Conservation (phyloP, 1,284 basidiomycete species). For the Ustilago curta region DNA sequence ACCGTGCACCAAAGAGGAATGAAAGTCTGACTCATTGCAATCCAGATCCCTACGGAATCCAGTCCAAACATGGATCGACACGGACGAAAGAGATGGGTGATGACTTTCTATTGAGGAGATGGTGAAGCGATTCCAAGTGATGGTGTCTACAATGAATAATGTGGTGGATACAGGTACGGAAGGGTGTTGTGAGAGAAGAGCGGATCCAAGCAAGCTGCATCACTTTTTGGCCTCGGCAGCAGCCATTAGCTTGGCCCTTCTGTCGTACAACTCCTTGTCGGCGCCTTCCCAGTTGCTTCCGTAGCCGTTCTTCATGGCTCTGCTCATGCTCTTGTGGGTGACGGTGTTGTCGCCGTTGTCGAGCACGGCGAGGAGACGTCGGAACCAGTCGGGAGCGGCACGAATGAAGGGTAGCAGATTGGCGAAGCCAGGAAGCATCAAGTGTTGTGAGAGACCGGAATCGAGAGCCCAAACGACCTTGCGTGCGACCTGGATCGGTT, state of each 20-base stretch:
- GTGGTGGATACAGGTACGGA: too few relatives aligned
- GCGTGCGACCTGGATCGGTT: slow-evolving; percentile 61
- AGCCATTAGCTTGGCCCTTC: slow-evolving; percentile 22
- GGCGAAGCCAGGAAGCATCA: slow-evolving; percentile 60
- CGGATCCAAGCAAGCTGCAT: neutral
- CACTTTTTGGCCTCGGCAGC: slow-evolving; percentile 20
- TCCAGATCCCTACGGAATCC: neutral
- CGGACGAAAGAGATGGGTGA: too few relatives aligned
- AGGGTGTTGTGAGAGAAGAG: too few relatives aligned
- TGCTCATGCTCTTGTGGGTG: slow-evolving; percentile 54
- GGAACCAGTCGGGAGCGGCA: slow-evolving; percentile 61
- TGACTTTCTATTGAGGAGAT: too few relatives aligned
- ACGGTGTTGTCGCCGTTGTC: slow-evolving; percentile 64
- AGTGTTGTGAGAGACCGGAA: slow-evolving; percentile 59
- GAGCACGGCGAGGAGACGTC: slow-evolving; percentile 51
- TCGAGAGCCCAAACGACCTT: slow-evolving; percentile 59
- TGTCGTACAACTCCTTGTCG: slow-evolving; percentile 53
- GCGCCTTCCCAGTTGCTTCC: slow-evolving; percentile 57
- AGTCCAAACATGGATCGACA: neutral
- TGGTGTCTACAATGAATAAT: neutral
- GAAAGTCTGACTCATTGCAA: neutral
- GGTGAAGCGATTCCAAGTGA: neutral
- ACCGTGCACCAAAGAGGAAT: neutral
- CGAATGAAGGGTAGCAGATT: slow-evolving; percentile 59
- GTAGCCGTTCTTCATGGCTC: slow-evolving; percentile 62